Percentiles rank a stretch among this genome's conserved stretches.
These are phyloP conservation scores for Urochloa ruziziensis DNA, from an alignment of 176 grass and related monocot species.

Conservation along the genomic window DNA sequence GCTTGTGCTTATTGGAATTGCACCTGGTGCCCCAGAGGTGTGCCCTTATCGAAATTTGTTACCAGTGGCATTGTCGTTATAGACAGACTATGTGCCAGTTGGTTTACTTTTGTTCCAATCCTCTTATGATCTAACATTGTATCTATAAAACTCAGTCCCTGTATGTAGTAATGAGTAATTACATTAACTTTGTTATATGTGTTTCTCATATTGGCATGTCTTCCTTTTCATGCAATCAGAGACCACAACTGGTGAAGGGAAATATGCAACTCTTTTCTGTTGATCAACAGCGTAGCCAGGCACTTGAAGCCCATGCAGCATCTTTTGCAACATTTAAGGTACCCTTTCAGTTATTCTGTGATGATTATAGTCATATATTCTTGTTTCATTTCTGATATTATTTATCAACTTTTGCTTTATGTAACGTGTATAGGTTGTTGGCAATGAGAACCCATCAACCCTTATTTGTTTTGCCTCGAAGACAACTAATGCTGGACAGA, in stretches of 20 bases:
- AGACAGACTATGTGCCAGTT: background rate
- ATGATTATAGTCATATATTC: background rate
- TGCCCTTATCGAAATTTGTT: background rate
- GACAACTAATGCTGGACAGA: constrained; percentile 81
- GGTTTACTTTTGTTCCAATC: background rate
- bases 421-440: constrained; percentile 55
- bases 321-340: constrained; percentile 95
- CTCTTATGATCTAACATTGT: background rate
- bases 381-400: background rate
- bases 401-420: background rate
- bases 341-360: background rate
- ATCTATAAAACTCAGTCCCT: constrained; percentile 1
- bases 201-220: background rate
- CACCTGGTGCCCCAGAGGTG: constrained; percentile 93
- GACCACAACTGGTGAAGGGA: constrained; percentile 93
- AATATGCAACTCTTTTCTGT: constrained; percentile 99
- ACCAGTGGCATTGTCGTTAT: background rate
- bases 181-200: background rate
- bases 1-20: constrained; percentile 95
- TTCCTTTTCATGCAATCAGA: constrained; percentile 49
- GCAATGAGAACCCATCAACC: constrained; percentile 90
- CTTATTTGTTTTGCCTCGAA: constrained; percentile 96
- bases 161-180: background rate
- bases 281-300: constrained; percentile 97
- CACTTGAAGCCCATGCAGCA: constrained; percentile 97